Evolutionary conservation across 73 alveolate genomes (phyloP).

Genomic region (Paraurostyla sp.): DNA sequence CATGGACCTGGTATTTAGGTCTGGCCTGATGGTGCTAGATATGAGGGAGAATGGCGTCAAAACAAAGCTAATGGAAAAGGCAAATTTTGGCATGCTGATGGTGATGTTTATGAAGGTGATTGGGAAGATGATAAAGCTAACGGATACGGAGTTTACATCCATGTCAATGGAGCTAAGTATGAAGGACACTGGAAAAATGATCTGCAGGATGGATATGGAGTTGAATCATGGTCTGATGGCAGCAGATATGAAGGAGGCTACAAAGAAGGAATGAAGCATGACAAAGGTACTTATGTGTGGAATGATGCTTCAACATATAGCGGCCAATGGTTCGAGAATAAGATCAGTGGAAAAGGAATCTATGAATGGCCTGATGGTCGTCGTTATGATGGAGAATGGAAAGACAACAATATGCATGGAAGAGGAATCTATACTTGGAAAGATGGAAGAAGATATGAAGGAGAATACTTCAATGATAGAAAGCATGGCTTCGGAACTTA

Average conservation of each 20-base stretch:
- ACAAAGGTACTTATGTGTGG: constrained; percentile 84
- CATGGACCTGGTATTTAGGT: constrained; percentile 87
- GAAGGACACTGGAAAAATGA: constrained; percentile 89
- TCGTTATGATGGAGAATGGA: constrained; percentile 81
- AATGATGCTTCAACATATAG: constrained; percentile 80
- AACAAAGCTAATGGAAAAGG: constrained; percentile 86
- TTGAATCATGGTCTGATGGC: constrained; percentile 89
- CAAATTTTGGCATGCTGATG: constrained; percentile 81
- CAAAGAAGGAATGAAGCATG: constrained; percentile 84
- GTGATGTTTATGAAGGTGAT: constrained; percentile 87
- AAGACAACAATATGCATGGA: constrained; percentile 86
- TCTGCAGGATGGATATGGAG: constrained; percentile 87
- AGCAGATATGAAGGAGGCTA: constrained; percentile 86
- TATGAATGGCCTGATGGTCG: constrained; percentile 86
- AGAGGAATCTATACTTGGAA: constrained; percentile 78
- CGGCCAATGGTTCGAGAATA: constrained; percentile 81
- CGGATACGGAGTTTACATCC: constrained; percentile 80
- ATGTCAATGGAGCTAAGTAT: constrained; percentile 80
- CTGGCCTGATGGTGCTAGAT: constrained; percentile 84
- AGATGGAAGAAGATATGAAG: constrained; percentile 84
- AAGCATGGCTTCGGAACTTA: constrained; percentile 84
- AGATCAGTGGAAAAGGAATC: constrained; percentile 77
- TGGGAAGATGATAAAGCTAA: constrained; percentile 86
- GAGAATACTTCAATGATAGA: constrained; percentile 79
- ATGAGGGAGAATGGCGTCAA: constrained; percentile 84